These are phyloP conservation scores for Bipolaris sorokiniana DNA, from an alignment of 2,329 filamentous ascomycete species.

Conservation along the genomic window DNA sequence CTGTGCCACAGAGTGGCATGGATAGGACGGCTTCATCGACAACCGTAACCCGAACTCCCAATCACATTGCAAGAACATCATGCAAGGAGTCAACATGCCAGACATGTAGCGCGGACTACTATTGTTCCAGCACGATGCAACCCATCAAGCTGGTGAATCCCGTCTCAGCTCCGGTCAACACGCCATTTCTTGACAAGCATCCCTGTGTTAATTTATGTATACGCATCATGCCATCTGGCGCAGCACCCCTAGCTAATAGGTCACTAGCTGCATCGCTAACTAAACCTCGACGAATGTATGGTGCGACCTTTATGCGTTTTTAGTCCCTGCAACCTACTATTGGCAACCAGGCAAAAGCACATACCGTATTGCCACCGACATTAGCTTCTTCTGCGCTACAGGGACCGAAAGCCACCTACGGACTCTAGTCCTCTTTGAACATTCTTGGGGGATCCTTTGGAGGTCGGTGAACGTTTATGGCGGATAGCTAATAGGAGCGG, in stretches of 20 bases:
- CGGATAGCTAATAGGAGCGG: background rate
- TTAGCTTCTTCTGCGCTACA: background rate
- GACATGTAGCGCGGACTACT: background rate
- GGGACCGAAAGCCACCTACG: background rate
- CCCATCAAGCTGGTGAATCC: background rate
- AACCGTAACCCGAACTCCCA: background rate
- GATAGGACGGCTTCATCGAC: background rate
- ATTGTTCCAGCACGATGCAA: background rate
- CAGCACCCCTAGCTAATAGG: no score
- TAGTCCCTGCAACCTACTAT: background rate
- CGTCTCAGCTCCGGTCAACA: background rate
- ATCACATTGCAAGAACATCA: background rate
- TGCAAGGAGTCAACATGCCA: background rate
- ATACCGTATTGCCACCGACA: background rate
- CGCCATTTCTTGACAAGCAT: background rate
- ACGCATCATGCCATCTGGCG: background rate
- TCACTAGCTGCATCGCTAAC: background rate
- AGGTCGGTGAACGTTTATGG: background rate
- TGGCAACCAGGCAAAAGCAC: background rate
- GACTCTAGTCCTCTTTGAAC: background rate
- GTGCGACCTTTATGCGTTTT: no score
- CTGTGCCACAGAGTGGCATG: background rate
- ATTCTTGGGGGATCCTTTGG: background rate
- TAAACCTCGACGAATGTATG: background rate
- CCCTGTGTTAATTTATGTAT: background rate